Evolutionary conservation across 345 rosid species (phyloP), one percentile per base, ranked within the genome.

Genomic region (Kernera saxatilis): DNA sequence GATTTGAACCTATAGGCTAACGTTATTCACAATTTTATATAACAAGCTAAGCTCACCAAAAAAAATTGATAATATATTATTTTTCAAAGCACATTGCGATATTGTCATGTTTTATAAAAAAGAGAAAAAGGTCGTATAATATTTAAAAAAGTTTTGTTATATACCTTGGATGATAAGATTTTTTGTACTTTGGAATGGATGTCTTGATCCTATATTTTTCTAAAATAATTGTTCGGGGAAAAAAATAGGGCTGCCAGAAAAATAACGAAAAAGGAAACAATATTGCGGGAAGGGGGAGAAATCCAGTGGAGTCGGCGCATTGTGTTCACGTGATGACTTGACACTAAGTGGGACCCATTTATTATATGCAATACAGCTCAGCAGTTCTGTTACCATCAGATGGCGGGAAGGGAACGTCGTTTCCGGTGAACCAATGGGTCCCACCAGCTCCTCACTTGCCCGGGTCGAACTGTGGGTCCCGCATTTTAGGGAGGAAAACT

Each of bases 251-350:
- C 8, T 11, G 51, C 60, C 68, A 37, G 51, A 29, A 61, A 58
- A 44, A 23, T 8, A 74, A 67, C 78, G 63, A 74, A 67, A 74
- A 60, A 22, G 78, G 78, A 75, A 75, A 75, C 33, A 57, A 65
- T 6, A 12, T 35, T 27, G 61, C 25, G 36, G 23, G 25, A 9
- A 36, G 45, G 61, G n/a, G 66, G 59, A 48, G 18, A 1, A 64
- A 67, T 74, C 73, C 63, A 8, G 73, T 74, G 73, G 0, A 67
- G 78, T 67, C 78, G 73, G 78, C 69, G 68, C 54, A 51, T 18
- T 21, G 69, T 74, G 55, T 67, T 67, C 68, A 74, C 73, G 78
- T 68, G 78, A 66, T 67, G 78, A 74, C 73, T 63, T 67, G 78
- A 74, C 78, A 41, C 8, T 5, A 13, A 3, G 57, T 61, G 64